These are phyloP conservation scores for Sphagnum contortum DNA, from an alignment of 225 moss, liverwort and hornwort genomes.

Conservation along the genomic window DNA sequence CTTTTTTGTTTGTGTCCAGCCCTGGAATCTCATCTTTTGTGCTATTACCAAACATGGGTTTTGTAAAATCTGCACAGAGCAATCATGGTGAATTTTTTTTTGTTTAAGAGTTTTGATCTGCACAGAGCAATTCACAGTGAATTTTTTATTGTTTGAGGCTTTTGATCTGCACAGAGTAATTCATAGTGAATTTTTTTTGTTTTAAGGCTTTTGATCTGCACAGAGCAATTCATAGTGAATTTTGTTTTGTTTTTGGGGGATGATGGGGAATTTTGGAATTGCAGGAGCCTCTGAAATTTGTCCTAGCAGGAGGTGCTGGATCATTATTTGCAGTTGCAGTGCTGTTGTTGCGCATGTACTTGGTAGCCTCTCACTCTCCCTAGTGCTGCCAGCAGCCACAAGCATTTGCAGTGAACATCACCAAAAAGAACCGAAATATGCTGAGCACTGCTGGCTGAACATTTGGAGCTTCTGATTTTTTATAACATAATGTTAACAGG, in stretches of 20 bases:
- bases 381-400: too few species aligned
- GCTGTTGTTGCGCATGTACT: slow-evolving; percentile 66
- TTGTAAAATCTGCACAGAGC: neutral
- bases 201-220: slow-evolving; percentile 1
- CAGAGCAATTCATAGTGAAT: neutral
- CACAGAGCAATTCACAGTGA: neutral
- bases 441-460: too few species aligned
- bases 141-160: neutral
- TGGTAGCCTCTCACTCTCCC: slow-evolving; percentile 37
- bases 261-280: slow-evolving; percentile 5
- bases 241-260: neutral
- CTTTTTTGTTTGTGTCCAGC: too few species aligned
- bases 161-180: neutral
- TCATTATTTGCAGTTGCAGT: slow-evolving; percentile 55
- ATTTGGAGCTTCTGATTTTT: too few species aligned
- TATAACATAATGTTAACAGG: neutral
- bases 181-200: neutral
- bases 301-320: slow-evolving; percentile 57
- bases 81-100: neutral
- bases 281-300: slow-evolving; percentile 61
- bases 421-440: too few species aligned
- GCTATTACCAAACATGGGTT: too few species aligned
- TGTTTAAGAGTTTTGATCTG: too few species aligned
- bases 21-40: too few species aligned
- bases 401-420: too few species aligned